A percentile compares a stretch with the other conserved stretches of the same genome.
These are phyloP conservation scores for Sanguinoderma infundibulare DNA, from an alignment of 1,284 basidiomycete genomes.

Conservation along the genomic window DNA sequence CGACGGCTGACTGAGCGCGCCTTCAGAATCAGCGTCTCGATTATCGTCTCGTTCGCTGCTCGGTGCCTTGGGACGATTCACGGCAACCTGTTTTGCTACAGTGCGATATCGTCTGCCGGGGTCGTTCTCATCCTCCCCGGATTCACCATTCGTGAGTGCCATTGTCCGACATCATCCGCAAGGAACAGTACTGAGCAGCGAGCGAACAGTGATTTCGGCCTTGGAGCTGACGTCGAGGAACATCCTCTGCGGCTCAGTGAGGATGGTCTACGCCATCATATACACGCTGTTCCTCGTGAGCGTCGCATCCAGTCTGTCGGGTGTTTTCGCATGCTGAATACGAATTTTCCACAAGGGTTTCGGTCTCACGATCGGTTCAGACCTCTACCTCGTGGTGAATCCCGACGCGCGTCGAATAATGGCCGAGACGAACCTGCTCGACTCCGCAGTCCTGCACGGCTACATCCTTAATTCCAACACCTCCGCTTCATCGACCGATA, in stretches of 20 bases:
- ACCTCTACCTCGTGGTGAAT: constrained; percentile 81
- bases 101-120: constrained; percentile 81
- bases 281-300: constrained; percentile 82
- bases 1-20: not conserved
- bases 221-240: constrained; percentile 85
- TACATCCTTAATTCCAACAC: constrained; percentile 64
- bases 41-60: constrained; percentile 82
- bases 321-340: not conserved
- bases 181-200: not conserved
- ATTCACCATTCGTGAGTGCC: constrained; percentile 69
- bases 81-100: constrained; percentile 78
- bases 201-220: constrained; percentile 71
- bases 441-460: constrained; percentile 55
- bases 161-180: not conserved
- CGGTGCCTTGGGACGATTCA: constrained; percentile 74
- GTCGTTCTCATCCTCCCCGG: constrained; percentile 82
- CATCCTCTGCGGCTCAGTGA: constrained; percentile 84
- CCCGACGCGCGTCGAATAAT: constrained; percentile 59
- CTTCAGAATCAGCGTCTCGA: constrained; percentile 78
- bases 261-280: constrained; percentile 88
- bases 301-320: constrained; percentile 13
- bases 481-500: constrained; percentile 46
- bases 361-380: constrained; percentile 85
- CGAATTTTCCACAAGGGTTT: constrained; percentile 62
- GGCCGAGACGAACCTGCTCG: constrained; percentile 43